Percentiles rank a stretch among this genome's conserved stretches.
Evolutionary conservation across 441 rosid genomes (phyloP).

Genomic region (Erodium moschatum): DNA sequence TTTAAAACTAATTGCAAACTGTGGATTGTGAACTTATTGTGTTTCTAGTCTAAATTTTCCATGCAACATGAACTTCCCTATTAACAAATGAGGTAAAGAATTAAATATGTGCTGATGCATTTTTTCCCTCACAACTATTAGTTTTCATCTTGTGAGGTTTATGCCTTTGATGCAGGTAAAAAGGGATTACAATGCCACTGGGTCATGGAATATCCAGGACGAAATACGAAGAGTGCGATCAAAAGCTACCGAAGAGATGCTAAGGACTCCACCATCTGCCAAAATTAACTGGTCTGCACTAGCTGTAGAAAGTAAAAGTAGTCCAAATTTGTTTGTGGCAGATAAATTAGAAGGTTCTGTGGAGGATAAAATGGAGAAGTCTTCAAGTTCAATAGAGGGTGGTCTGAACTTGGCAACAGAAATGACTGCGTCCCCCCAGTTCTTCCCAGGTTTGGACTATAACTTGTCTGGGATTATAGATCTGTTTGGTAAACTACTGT

Average conservation of each 20-base stretch:
- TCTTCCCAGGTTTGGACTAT: slow-evolving; percentile 25
- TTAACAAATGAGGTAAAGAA: background rate
- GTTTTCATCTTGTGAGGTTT: slow-evolving; percentile 18
- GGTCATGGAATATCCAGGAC: slow-evolving; percentile 74
- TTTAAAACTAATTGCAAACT: background rate
- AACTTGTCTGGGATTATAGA: too few relatives aligned
- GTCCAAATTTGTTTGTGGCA: slow-evolving; percentile 21
- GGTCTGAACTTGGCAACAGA: slow-evolving; percentile 25
- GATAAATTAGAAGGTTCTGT: slow-evolving; percentile 20
- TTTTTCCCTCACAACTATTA: slow-evolving; percentile 17
- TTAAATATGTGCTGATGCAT: background rate
- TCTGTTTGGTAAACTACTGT: too few relatives aligned
- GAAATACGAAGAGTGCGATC: slow-evolving; percentile 81
- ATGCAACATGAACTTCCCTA: background rate
- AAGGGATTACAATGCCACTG: slow-evolving; percentile 40
- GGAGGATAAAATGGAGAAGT: slow-evolving; percentile 21
- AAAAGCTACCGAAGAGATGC: slow-evolving; percentile 78
- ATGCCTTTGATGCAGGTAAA: slow-evolving; percentile 41
- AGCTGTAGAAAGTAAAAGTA: slow-evolving; percentile 34
- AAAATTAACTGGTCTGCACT: slow-evolving; percentile 37
- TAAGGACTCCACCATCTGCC: slow-evolving; percentile 43
- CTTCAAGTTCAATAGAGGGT: slow-evolving; percentile 24
- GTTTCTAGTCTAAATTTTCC: background rate
- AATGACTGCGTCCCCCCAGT: slow-evolving; percentile 16
- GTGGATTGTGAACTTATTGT: background rate